Evolutionary conservation across 2,329 filamentous ascomycete species (phyloP), one percentile per base, ranked within the genome.

Genomic region (Xylariaceae sp.): DNA sequence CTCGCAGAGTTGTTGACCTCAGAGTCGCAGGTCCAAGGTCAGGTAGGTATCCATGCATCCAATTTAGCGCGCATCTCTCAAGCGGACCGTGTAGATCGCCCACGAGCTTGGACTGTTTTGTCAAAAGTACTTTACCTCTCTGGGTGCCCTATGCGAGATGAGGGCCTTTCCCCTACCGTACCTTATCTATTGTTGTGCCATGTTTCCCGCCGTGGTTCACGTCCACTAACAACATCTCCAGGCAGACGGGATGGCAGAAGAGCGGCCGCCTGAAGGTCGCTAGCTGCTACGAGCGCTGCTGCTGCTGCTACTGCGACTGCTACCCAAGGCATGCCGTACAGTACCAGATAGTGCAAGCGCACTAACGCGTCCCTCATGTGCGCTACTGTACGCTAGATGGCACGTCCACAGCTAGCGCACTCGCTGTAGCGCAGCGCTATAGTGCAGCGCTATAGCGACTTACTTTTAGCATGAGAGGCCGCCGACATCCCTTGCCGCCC

Each of bases 401-500:
- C 17, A 49, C 47, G 9, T n/a, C 10, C 42, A 45, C 42, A n/a
- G 42, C 42, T 45, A 15, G 11, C n/a, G 42, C n/a, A 13, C 13
- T 45, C 11, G 5, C 5, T n/a, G 42, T 45, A 15, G 42, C 42
- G n/a, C n/a, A 45, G 42, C 45, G n/a, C 45, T 48, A 48, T 17
- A n/a, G 23, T 30, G 23, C 23, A 30, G 23, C 23, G 23, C 23
- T n/a, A 8, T 48, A 48, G 45, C 5, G 7, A 15, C 45, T 17
- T 48, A 23, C 11, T 30, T 10, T 7, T 15, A n/a, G 49, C 23
- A n/a, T 13, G 49, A 35, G 49, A 51, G 49, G 49, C 49, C 34
- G 13, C 49, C 49, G 4, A 17, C 55, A 56, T 61, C 56, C 56
- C 58, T 58, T 58, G 60, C 61, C 58, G 61, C 61, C 52, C 51